These are phyloP conservation scores for Ilyonectria robusta DNA, from an alignment of 2,329 filamentous ascomycete species.

Conservation along the genomic window DNA sequence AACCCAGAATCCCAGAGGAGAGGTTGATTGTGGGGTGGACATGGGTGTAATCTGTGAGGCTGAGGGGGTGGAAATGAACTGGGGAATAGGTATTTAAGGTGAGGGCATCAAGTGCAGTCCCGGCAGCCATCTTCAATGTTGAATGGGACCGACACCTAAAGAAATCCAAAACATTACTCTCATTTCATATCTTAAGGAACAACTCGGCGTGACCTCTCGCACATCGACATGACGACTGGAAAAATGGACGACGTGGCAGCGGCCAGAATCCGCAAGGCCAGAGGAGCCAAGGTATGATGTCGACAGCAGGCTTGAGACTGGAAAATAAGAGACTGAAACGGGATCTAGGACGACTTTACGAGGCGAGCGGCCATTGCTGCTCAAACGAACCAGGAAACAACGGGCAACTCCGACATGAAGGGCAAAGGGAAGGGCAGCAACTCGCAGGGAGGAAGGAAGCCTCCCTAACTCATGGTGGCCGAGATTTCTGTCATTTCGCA, in stretches of 20 bases:
- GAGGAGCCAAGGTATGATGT: slow-evolving; percentile 55
- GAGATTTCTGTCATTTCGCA: background rate
- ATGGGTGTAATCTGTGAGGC: slow-evolving; percentile 25
- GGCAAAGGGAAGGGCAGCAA: slow-evolving; percentile 4
- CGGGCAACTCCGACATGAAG: slow-evolving; percentile 5
- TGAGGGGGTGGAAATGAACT: slow-evolving; percentile 22
- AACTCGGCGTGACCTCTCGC: background rate
- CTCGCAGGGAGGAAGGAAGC: slow-evolving; percentile 11
- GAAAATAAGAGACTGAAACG: background rate
- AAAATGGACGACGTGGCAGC: slow-evolving; percentile 61
- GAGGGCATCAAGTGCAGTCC: background rate
- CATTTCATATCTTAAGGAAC: background rate
- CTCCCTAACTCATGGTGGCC: background rate
- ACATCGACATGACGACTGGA: slow-evolving; percentile 29
- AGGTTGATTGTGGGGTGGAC: slow-evolving; percentile 16
- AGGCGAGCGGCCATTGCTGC: slow-evolving; percentile 54
- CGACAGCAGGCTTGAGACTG: background rate
- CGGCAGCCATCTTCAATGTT: background rate
- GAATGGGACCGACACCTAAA: background rate
- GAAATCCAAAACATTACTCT: background rate
- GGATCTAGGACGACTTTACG: slow-evolving; percentile 53
- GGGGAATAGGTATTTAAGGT: slow-evolving; percentile 8
- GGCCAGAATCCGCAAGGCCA: slow-evolving; percentile 58
- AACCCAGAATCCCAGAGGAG: background rate
- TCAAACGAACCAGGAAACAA: slow-evolving; percentile 49